phyloP scores from a whole-genome alignment of 106 monocot genomes.

The Hemerocallis citrina region DNA sequence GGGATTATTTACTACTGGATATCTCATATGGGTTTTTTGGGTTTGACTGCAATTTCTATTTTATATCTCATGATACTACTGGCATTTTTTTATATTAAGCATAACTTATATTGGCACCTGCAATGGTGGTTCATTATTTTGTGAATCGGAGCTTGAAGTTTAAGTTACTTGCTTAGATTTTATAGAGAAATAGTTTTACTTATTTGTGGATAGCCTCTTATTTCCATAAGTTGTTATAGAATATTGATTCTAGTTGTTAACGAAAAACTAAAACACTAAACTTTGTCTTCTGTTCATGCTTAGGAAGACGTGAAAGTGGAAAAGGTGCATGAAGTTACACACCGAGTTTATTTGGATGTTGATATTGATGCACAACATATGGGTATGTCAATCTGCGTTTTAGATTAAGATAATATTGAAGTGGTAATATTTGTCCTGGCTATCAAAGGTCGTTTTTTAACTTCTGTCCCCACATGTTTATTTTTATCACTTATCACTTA shows the following conservation, averaged over 20 bases:
- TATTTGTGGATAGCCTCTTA: background rate
- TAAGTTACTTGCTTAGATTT: background rate
- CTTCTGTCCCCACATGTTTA: background rate
- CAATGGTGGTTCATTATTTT: too few species aligned
- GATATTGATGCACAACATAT: slow-evolving; percentile 63
- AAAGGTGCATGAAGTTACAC: slow-evolving; percentile 61
- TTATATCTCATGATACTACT: too few species aligned
- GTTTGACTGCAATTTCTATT: too few species aligned
- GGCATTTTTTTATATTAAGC: too few species aligned
- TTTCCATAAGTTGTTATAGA: background rate
- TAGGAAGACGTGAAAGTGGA: slow-evolving; percentile 40
- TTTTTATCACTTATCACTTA: background rate
- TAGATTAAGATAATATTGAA: background rate
- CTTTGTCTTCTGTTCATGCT: slow-evolving; percentile 12
- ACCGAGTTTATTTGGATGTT: slow-evolving; percentile 83
- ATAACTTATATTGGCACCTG: too few species aligned
- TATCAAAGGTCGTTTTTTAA: background rate
- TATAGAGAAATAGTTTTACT: too few species aligned
- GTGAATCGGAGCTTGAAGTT: background rate
- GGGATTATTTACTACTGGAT: too few species aligned
- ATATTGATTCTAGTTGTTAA: background rate
- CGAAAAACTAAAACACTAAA: background rate
- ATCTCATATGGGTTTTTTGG: too few species aligned
- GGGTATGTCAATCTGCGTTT: slow-evolving; percentile 29
- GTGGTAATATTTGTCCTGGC: background rate